Percentiles rank a stretch among this genome's conserved stretches.
phyloP scores from a whole-genome alignment of 2,329 filamentous ascomycete species.

The Aspergillus novofumigatus region DNA sequence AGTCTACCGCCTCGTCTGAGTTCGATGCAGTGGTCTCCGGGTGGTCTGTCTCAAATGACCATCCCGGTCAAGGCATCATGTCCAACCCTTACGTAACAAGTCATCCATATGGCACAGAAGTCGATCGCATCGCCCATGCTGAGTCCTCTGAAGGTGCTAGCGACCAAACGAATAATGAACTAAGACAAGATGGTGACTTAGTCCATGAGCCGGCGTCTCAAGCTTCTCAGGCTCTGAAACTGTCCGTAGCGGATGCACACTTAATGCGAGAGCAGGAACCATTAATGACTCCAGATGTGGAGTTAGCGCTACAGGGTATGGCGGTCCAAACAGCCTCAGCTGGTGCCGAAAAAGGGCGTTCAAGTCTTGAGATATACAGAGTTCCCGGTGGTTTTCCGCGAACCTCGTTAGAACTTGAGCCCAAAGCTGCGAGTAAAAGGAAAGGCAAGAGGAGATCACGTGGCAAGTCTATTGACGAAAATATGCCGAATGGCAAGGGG shows the following conservation, averaged over 20 bases:
- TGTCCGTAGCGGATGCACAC: neutral
- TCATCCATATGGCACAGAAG: neutral
- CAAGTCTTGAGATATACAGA: conserved; percentile 43
- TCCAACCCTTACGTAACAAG: conserved; percentile 32
- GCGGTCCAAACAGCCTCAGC: conserved; percentile 47
- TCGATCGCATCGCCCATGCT: neutral
- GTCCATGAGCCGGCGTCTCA: neutral
- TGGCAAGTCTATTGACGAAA: neutral
- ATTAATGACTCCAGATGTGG: conserved; percentile 7
- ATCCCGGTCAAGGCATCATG: conserved; percentile 49
- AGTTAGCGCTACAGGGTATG: conserved; percentile 39
- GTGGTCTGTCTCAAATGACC: conserved; percentile 49
- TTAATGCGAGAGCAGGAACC: conserved; percentile 10
- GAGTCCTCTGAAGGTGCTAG: neutral
- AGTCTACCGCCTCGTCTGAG: conserved; percentile 38
- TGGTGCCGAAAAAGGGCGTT: conserved; percentile 34
- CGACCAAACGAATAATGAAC: neutral
- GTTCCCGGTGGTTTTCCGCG: conserved; percentile 59
- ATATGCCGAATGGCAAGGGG: conserved; percentile 19
- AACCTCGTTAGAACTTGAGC: conserved; percentile 20
- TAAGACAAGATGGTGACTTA: neutral
- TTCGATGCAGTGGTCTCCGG: conserved; percentile 37
- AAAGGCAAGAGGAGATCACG: conserved; percentile 6
- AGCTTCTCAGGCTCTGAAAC: neutral
- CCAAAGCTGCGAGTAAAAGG: conserved; percentile 9